Base-by-base conservation (phyloP, 2,329 filamentous ascomycete species). In the Anisogramma anomala region DNA sequence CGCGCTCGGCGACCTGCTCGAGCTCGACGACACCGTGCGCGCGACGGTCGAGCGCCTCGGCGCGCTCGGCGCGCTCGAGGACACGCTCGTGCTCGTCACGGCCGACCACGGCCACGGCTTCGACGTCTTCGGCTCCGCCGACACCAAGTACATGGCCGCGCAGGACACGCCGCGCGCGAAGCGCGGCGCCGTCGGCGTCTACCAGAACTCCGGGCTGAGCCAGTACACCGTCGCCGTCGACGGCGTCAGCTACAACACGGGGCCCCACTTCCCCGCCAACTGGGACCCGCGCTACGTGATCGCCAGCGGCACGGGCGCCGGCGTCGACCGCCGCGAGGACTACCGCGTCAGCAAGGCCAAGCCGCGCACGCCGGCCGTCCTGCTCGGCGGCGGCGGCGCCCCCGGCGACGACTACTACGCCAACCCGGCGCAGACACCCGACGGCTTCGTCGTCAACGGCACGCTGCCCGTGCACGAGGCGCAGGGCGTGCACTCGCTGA, bases 21-120 rank as follows among this genome's bases (percentile, higher is more conserved):
- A 93, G 64, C 72, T 93, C 25, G 84, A 93, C 55, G 84, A 93
- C 61, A 87, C 85, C 4, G 66, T 93, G 51, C 77, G 77, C 39
- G 82, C 82, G 14, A 86, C 84, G 3, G 69, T 89, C 40, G 69
- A 69, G 34, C 79, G 84, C 55, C 77, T 93, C 32, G 68, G 75
- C 52, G 63, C 70, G 23, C 66, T 85, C 6, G 72, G 72, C 43
- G 70, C 77, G 42, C 70, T 87, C 23, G 74, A 89, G 8, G 75
- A 87, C 47, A 93, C 85, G 1, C 73, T 89, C 3, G 69, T 93
- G 49, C 58, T 93, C 36, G 82, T 91, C 36, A 86, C 84, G 3
- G 82, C 84, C n/a, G 84, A 93, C 55, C 85, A 91, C 67, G 85
- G 85, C 31, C 85, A 93, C 63, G 85, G 85, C 41, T 93, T 93